Conservation (phyloP, 164 flowering plant genomes). For the Euptelea pleiosperma region DNA sequence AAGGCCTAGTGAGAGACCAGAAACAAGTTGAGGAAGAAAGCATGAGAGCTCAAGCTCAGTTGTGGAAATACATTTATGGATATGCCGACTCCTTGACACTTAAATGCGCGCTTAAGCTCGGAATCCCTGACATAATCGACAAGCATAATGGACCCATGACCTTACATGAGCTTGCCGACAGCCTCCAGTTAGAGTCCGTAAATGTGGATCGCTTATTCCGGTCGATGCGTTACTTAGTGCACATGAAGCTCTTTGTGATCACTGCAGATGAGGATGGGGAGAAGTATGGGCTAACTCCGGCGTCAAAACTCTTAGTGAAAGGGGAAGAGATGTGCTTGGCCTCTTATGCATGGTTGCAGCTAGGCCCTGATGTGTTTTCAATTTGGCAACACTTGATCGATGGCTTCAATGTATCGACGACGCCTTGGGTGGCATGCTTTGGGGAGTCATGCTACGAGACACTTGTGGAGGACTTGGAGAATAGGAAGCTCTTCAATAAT, state of each 20-base stretch:
- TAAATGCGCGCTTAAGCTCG: background rate
- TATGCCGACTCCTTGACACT: background rate
- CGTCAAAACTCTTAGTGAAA: conserved; percentile 1
- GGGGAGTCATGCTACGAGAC: background rate
- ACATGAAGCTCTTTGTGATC: conserved; percentile 8
- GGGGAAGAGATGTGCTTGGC: background rate
- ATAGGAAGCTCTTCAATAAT: background rate
- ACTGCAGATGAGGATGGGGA: background rate
- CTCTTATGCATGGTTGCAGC: conserved; percentile 2
- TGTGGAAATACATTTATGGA: conserved; percentile 10
- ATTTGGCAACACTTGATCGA: background rate
- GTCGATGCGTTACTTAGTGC: conserved; percentile 14
- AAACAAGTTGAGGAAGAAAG: conserved; percentile 6
- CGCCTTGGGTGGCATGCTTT: background rate
- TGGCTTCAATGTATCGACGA: background rate
- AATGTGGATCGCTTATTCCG: too few relatives aligned
- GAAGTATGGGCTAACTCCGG: background rate
- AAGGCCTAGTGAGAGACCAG: too few relatives aligned
- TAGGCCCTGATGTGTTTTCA: background rate
- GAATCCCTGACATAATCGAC: too few relatives aligned
- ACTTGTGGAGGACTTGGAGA: background rate
- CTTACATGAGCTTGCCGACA: too few relatives aligned
- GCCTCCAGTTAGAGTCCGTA: too few relatives aligned
- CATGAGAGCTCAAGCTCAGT: background rate
- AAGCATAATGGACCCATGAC: too few relatives aligned